Evolutionary conservation across 805 yeast species (phyloP).

Genomic region (Kuraishia floccosa): DNA sequence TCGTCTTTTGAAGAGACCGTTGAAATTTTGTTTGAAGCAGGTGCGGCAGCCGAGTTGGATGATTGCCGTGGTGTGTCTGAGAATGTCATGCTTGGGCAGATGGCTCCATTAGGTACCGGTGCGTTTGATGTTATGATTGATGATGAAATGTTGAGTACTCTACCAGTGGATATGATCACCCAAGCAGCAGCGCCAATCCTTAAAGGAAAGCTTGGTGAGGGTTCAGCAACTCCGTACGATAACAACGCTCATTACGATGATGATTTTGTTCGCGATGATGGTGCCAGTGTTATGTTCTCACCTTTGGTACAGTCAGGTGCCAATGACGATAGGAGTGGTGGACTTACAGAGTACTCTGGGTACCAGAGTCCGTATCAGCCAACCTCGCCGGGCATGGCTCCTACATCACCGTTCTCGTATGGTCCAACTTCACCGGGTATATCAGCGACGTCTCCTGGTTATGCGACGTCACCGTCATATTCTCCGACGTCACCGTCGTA

Average conservation of each 20-base stretch:
- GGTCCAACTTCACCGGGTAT: conserved; percentile 39
- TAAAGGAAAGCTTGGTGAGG: conserved; percentile 40
- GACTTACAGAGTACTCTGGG: conserved; percentile 84
- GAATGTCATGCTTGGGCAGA: conserved; percentile 93
- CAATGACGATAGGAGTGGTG: conserved; percentile 65
- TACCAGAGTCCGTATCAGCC: conserved; percentile 27
- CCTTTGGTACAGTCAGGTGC: conserved; percentile 86
- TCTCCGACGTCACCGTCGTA: conserved; percentile 53
- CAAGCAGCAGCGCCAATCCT: conserved; percentile 24
- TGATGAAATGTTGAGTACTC: conserved; percentile 66
- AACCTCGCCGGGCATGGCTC: conserved; percentile 26
- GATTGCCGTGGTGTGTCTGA: conserved; percentile 98
- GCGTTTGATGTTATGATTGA: conserved; percentile 93
- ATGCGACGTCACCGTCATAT: conserved; percentile 37
- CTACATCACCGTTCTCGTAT: conserved; percentile 49
- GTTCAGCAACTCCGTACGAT: conserved; percentile 90
- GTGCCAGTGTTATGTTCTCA: conserved; percentile 79
- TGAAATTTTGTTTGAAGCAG: conserved; percentile 94
- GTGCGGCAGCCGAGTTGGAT: conserved; percentile 95
- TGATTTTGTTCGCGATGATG: conserved; percentile 42
- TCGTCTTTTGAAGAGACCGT: conserved; percentile 99
- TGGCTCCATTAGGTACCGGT: conserved; percentile 99
- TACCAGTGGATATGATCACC: conserved; percentile 41
- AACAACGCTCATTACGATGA: conserved; percentile 53
- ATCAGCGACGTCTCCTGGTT: conserved; percentile 43